Evolutionary conservation across 345 rosid genomes (phyloP).

Genomic region (Dipteronia sinensis): DNA sequence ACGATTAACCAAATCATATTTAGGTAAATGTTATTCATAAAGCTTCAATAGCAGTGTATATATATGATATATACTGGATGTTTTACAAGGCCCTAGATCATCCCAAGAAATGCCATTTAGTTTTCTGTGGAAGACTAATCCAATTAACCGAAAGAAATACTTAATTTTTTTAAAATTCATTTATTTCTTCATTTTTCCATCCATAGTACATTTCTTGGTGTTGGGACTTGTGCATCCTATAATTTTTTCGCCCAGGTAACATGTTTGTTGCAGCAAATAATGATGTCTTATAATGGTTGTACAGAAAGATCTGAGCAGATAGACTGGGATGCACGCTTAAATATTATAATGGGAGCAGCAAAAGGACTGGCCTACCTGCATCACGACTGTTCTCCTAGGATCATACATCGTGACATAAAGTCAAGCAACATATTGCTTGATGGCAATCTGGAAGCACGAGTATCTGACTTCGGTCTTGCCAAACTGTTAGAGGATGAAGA

Average conservation of each 20-base stretch:
- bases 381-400: constrained; percentile 99
- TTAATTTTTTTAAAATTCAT: neutral
- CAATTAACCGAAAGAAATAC: neutral
- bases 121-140: neutral
- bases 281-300: constrained; percentile 22
- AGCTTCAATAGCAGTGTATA: neutral
- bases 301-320: constrained; percentile 88
- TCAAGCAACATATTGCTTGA: constrained; percentile 97
- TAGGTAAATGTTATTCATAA: neutral
- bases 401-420: constrained; percentile 98
- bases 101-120: neutral
- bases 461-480: constrained; percentile 98
- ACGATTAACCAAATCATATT: neutral
- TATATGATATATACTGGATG: neutral
- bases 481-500: constrained; percentile 93
- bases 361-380: constrained; percentile 97
- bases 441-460: constrained; percentile 96
- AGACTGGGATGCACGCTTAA: constrained; percentile 95
- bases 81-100: neutral
- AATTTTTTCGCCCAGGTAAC: neutral
- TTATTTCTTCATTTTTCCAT: neutral
- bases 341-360: constrained; percentile 93
- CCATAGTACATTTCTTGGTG: neutral
- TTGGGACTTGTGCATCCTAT: neutral
- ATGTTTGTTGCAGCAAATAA: constrained; percentile 2